These are phyloP conservation scores for Pythium dissotocum DNA, from an alignment of 352 stramenopile genomes.

Conservation along the genomic window DNA sequence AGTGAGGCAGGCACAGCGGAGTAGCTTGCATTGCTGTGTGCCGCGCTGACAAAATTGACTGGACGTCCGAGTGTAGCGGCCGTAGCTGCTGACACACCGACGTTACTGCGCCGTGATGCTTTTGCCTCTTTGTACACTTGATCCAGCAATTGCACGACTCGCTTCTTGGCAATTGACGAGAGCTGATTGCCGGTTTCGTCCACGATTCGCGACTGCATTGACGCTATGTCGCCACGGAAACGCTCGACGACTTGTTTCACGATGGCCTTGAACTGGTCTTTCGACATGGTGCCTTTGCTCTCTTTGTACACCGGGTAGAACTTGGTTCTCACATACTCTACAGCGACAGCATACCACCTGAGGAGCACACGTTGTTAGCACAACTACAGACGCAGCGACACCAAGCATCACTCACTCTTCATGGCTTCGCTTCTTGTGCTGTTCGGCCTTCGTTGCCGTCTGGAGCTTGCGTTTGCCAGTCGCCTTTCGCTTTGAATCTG, in stretches of 20 bases:
- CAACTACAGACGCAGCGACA: too few relatives aligned
- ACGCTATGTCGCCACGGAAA: conserved; percentile 58
- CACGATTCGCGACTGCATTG: conserved; percentile 62
- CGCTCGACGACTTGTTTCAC: conserved; percentile 64
- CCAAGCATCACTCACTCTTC: conserved; percentile 4
- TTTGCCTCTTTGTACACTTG: conserved; percentile 37
- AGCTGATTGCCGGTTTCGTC: conserved; percentile 35
- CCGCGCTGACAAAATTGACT: not conserved
- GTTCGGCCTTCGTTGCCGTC: not conserved
- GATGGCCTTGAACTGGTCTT: conserved; percentile 80
- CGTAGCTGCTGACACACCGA: not conserved
- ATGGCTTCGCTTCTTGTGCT: not conserved
- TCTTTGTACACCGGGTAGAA: conserved; percentile 82
- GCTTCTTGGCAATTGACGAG: conserved; percentile 57
- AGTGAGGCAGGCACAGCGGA: conserved; percentile 4
- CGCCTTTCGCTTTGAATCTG: conserved; percentile 11
- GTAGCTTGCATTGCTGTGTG: not conserved
- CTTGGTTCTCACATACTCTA: conserved; percentile 82
- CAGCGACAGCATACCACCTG: conserved; percentile 51
- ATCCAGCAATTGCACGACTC: conserved; percentile 70
- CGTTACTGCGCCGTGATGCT: not conserved
- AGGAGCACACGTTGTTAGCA: not conserved
- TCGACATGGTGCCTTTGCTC: conserved; percentile 52
- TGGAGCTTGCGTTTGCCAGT: not conserved
- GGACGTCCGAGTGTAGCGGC: not conserved